Evolutionary conservation across 345 rosid genomes (phyloP).

Genomic region (Gossypium stocksii): DNA sequence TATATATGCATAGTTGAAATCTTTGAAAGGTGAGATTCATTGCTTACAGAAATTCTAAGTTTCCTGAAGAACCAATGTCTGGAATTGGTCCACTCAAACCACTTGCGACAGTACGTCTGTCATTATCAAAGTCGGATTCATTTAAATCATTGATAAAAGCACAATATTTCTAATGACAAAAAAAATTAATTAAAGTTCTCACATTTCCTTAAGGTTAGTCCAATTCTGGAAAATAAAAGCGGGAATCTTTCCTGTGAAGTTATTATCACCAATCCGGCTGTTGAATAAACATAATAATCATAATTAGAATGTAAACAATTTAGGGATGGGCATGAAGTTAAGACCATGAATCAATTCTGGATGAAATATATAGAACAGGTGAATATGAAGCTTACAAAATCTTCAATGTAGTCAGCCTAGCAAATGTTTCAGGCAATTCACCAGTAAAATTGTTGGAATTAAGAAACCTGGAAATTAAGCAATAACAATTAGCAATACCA

Average conservation of each 20-base stretch:
- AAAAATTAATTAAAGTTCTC: slow-evolving; percentile 21
- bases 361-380: slow-evolving; percentile 2
- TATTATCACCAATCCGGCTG: slow-evolving; percentile 52
- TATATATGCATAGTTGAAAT: too few species aligned
- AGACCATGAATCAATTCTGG: neutral
- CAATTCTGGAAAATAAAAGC: slow-evolving; percentile 41
- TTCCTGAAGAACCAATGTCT: neutral
- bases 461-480: slow-evolving; percentile 25
- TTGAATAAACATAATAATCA: neutral
- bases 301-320: neutral
- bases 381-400: slow-evolving; percentile 40
- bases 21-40: too few species aligned
- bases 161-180: slow-evolving; percentile 25
- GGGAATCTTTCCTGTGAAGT: slow-evolving; percentile 50
- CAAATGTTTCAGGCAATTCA: slow-evolving; percentile 41
- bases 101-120: neutral
- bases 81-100: slow-evolving; percentile 15
- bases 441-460: slow-evolving; percentile 50
- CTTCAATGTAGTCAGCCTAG: slow-evolving; percentile 29
- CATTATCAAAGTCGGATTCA: neutral
- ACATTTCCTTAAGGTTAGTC: slow-evolving; percentile 40
- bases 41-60: slow-evolving; percentile 34
- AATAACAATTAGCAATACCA: neutral
- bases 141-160: neutral
- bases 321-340: neutral